Percentiles rank a stretch among this genome's conserved stretches.
Conservation (phyloP, 352 stramenopile genomes). For the Blastocystis hominis region DNA sequence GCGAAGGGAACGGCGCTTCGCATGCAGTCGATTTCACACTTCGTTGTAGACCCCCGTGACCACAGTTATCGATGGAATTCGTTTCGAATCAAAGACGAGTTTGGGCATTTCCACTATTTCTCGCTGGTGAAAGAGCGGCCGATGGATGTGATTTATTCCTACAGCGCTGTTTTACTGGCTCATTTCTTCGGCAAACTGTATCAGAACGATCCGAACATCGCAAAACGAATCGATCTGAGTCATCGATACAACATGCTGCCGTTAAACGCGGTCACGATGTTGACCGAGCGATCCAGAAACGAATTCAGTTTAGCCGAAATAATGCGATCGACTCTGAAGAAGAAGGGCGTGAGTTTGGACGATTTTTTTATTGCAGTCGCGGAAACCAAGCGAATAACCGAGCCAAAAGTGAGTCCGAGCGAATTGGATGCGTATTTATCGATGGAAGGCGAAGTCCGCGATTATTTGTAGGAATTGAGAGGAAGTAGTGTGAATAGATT, state of each 20-base stretch:
- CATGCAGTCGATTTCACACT: not conserved
- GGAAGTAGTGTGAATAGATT: not conserved
- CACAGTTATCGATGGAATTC: not conserved
- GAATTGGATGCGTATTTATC: not conserved
- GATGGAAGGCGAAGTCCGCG: not conserved
- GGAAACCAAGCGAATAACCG: not conserved
- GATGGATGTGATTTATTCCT: not conserved
- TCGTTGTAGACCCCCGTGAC: not conserved
- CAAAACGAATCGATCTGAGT: not conserved
- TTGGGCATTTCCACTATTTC: not conserved
- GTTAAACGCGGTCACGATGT: not conserved
- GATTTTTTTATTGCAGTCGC: not conserved
- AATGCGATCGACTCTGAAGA: not conserved
- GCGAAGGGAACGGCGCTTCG: not conserved
- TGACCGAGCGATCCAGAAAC: not conserved
- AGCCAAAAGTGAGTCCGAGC: not conserved
- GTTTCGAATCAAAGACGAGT: not conserved
- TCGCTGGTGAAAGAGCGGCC: not conserved
- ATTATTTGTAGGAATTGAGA: not conserved
- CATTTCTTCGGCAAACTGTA: not conserved
- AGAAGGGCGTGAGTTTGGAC: not conserved
- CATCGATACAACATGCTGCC: not conserved
- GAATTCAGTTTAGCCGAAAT: not conserved
- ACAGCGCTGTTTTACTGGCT: not conserved
- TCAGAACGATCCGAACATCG: not conserved